Evolutionary conservation across 306 rosid species (phyloP).

Genomic region (Calophaca sinica): DNA sequence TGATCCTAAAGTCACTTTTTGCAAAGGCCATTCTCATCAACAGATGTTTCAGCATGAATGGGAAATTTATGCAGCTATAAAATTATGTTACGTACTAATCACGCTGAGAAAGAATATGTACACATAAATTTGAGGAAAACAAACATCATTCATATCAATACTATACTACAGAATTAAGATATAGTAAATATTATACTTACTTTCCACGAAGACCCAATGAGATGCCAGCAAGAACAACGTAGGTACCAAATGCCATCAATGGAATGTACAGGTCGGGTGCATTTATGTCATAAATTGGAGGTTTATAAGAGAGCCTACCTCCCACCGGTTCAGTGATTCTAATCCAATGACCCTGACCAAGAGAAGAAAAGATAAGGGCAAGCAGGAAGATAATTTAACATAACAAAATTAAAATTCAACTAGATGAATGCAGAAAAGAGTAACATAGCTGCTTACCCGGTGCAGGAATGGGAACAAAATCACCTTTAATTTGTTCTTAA

Average conservation of each 20-base stretch:
- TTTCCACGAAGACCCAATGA: constrained; percentile 92
- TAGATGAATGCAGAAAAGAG: constrained; percentile 28
- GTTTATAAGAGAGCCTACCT: constrained; percentile 91
- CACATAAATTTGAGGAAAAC: constrained; percentile 15
- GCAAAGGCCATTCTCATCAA: neutral
- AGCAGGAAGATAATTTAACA: constrained; percentile 4
- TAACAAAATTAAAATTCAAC: neutral
- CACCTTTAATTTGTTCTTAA: constrained; percentile 91
- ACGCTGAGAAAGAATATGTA: neutral
- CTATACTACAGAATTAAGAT: neutral
- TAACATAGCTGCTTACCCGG: constrained; percentile 65
- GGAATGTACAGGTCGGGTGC: constrained; percentile 97
- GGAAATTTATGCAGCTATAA: constrained; percentile 14
- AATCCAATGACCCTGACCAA: constrained; percentile 89
- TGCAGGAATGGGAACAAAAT: constrained; percentile 89
- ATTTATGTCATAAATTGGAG: constrained; percentile 89
- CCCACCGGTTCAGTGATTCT: constrained; percentile 92
- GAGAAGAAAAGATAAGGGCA: constrained; percentile 11
- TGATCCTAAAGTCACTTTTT: neutral
- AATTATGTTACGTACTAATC: neutral
- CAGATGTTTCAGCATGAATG: constrained; percentile 9
- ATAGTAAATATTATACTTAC: constrained; percentile 58
- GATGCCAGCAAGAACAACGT: constrained; percentile 91
- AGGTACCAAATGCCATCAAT: constrained; percentile 96
- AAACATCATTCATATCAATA: constrained; percentile 23